These are phyloP conservation scores for Pyrenophora graminea DNA, from an alignment of 2,329 filamentous ascomycete species.

Conservation along the genomic window DNA sequence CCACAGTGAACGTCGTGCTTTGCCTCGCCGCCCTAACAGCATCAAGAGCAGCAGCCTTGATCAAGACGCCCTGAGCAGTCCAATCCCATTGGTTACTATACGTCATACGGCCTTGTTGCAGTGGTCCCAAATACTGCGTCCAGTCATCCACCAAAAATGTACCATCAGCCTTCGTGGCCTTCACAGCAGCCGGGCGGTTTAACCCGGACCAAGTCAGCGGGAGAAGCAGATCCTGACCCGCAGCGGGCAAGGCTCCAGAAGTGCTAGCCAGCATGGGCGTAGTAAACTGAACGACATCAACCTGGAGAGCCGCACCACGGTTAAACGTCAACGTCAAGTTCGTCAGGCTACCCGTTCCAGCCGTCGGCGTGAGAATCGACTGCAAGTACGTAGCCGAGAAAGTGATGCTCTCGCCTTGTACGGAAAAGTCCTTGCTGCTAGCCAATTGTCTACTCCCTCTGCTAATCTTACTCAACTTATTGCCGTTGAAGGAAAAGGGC, in stretches of 20 bases:
- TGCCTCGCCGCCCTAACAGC: slow-evolving; percentile 53
- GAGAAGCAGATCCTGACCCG: slow-evolving; percentile 52
- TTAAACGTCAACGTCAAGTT: slow-evolving; percentile 60
- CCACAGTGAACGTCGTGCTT: slow-evolving; percentile 56
- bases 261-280: slow-evolving; percentile 42
- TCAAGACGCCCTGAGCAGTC: slow-evolving; percentile 52
- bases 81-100: slow-evolving; percentile 59
- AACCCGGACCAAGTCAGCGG: slow-evolving; percentile 59
- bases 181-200: slow-evolving; percentile 56
- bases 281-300: slow-evolving; percentile 60
- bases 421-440: slow-evolving; percentile 53
- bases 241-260: slow-evolving; percentile 38
- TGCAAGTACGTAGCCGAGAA: slow-evolving; percentile 55
- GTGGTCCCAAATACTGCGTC: slow-evolving; percentile 58
- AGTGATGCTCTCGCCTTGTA: slow-evolving; percentile 51
- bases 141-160: slow-evolving; percentile 60
- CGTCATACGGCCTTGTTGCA: slow-evolving; percentile 56
- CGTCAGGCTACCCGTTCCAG: slow-evolving; percentile 53
- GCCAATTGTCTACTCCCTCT: slow-evolving; percentile 46
- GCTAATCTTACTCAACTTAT: slow-evolving; percentile 51
- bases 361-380: slow-evolving; percentile 49
- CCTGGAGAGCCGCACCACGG: slow-evolving; percentile 51
- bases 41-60: slow-evolving; percentile 53
- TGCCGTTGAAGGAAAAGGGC: slow-evolving; percentile 60
- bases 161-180: slow-evolving; percentile 55